A percentile compares a stretch with the other conserved stretches of the same genome.
Conservation (phyloP, 1,284 basidiomycete species). For the Ustilago cynodontis region DNA sequence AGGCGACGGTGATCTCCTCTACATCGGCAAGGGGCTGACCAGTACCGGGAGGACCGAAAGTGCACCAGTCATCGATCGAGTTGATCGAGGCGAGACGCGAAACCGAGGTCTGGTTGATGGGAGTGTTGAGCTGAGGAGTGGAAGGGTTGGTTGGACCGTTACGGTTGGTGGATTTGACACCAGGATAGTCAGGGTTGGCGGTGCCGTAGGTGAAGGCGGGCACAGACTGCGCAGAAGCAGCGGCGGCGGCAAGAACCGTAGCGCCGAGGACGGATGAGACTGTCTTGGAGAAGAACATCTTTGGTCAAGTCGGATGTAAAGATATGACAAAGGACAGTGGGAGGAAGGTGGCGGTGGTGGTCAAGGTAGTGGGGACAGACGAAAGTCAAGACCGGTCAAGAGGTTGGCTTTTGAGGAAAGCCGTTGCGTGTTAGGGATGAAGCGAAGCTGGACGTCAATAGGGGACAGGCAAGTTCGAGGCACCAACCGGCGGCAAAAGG, state of each 20-base stretch:
- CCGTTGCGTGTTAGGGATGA: no score
- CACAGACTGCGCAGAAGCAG: constrained; percentile 16
- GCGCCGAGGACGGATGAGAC: constrained; percentile 40
- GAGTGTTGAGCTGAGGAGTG: constrained; percentile 59
- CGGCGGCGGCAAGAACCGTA: constrained; percentile 30
- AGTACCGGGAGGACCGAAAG: constrained; percentile 70
- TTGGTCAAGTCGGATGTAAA: not conserved
- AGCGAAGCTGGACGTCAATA: not conserved
- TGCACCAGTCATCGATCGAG: constrained; percentile 69
- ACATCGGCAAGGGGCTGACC: constrained; percentile 76
- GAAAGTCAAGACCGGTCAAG: not conserved
- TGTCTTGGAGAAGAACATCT: constrained; percentile 51
- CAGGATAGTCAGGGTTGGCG: constrained; percentile 51
- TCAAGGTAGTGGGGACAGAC: constrained; percentile 12
- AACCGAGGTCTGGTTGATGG: constrained; percentile 66
- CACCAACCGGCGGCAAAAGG: constrained; percentile 4
- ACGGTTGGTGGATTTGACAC: constrained; percentile 51
- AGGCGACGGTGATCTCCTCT: constrained; percentile 79
- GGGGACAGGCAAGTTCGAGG: not conserved
- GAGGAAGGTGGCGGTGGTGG: not conserved
- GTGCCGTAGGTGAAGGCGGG: constrained; percentile 64
- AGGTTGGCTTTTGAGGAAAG: constrained; percentile 14
- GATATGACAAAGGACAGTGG: not conserved
- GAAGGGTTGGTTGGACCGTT: constrained; percentile 66
- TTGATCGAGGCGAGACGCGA: constrained; percentile 67